phyloP scores from a whole-genome alignment of 768 basidiomycete species.

The Gymnopilus junonius region DNA sequence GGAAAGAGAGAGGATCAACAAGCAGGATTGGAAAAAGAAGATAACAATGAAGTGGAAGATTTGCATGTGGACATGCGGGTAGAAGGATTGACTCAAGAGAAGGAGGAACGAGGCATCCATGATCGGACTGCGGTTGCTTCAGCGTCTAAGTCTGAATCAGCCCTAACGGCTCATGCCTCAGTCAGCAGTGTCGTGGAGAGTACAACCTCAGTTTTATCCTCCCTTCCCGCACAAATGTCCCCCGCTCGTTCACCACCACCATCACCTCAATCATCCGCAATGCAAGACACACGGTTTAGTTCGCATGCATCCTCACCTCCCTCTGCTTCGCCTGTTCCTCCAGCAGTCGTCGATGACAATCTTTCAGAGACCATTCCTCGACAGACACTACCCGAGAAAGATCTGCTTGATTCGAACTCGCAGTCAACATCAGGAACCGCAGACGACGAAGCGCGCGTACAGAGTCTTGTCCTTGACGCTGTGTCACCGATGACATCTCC shows the following conservation, averaged over 20 bases:
- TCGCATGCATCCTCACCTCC: background rate
- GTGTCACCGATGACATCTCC: background rate
- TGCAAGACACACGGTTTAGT: background rate
- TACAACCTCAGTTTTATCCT: background rate
- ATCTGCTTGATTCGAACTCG: background rate
- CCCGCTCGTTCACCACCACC: background rate
- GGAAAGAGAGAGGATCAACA: background rate
- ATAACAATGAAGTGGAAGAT: constrained; percentile 1
- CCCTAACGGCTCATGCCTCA: background rate
- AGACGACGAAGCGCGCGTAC: constrained; percentile 14
- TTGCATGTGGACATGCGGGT: background rate
- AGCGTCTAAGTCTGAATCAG: background rate
- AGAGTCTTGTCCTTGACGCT: constrained; percentile 4
- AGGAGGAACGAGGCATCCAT: background rate
- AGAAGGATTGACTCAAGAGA: background rate
- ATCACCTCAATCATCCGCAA: background rate
- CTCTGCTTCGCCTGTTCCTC: background rate
- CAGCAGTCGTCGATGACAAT: background rate
- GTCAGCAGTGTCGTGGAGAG: background rate
- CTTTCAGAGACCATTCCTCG: background rate
- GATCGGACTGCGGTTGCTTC: background rate
- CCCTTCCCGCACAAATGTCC: background rate
- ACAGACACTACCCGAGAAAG: background rate
- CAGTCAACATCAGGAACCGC: constrained; percentile 8
- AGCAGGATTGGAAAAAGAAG: background rate